Base-by-base conservation (phyloP, 2,329 filamentous ascomycete species). In the Pestalotiopsis sp. region DNA sequence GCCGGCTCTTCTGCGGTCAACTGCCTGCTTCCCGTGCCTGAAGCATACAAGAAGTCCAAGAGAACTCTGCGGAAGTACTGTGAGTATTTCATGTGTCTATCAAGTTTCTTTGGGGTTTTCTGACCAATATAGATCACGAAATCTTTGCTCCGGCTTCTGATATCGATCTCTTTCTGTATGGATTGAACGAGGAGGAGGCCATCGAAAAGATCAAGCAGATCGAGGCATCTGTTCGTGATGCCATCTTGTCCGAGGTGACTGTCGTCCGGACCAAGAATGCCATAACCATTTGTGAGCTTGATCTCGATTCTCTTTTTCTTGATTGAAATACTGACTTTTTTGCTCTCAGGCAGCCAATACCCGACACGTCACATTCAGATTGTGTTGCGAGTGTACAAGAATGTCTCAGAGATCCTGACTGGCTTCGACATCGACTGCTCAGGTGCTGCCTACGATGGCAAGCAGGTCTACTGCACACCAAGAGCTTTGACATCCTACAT, bases 341-440 rank as follows among this genome's bases (percentile, higher is more conserved):
- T 9, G 31, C 61, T 61, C 66, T 61, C 66, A 82, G 92, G 89
- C 41, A 94, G 91, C 59, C 91, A 95, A 78, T 95, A 96, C 76
- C 94, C 94, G 0, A 94, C 90, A 45, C 90, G 94, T 2, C 94
- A 97, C 77, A 87, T 97, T 3, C 93, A 89, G 84, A 94, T 97
- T 74, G 94, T 97, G 25, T 85, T 97, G 38, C 91, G 94, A 45
- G 89, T 96, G 49, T 97, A 97, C 83, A 93, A 94, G 75, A 94
- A 91, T 0, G 82, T 97, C 61, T 91, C 92, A 1, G 93, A 97
- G 78, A 95, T 97, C 45, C 85, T 97, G 27, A 94, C 94, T 3
- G 94, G 94, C 0, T 97, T 97, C 74, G 94, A 97, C 74, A 94
- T 97, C 63, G 94, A 96, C 77, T 94, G 92, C 77, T 92, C 93